These are phyloP conservation scores for Aspergillus sclerotioniger DNA, from an alignment of 495 filamentous ascomycete genomes.

Conservation along the genomic window DNA sequence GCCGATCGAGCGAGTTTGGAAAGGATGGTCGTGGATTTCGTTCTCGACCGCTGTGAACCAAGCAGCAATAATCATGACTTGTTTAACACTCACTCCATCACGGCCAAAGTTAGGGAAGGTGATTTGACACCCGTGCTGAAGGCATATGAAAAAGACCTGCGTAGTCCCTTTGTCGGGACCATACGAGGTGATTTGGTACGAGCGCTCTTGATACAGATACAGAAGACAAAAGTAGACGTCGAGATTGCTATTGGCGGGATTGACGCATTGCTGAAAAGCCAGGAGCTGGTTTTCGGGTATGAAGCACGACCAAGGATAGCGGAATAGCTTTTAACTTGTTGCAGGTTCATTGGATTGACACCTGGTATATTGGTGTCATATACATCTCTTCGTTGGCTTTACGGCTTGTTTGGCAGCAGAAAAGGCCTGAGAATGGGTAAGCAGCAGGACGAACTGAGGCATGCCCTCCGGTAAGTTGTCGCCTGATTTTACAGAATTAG, in stretches of 20 bases:
- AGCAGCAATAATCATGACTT: conserved; percentile 19
- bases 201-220: conserved; percentile 89
- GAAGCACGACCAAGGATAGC: conserved; percentile 1
- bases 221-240: conserved; percentile 98
- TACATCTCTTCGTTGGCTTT: conserved; percentile 69
- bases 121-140: conserved; percentile 88
- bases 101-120: conserved; percentile 77
- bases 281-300: conserved; percentile 91
- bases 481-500: not conserved
- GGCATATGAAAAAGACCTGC: conserved; percentile 85
- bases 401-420: conserved; percentile 62
- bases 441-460: conserved; percentile 62
- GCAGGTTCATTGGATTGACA: conserved; percentile 81
- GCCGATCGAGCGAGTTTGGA: conserved; percentile 90
- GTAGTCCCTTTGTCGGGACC: conserved; percentile 73
- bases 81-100: conserved; percentile 63
- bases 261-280: conserved; percentile 86
- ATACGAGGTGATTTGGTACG: conserved; percentile 83
- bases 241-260: conserved; percentile 95
- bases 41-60: conserved; percentile 66
- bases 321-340: conserved; percentile 21
- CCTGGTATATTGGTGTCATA: conserved; percentile 84
- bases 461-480: conserved; percentile 63
- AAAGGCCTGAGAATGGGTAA: conserved; percentile 59
- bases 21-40: conserved; percentile 97